Conservation (phyloP, 148 eudicot genomes). For the Fagopyrum esculentum region DNA sequence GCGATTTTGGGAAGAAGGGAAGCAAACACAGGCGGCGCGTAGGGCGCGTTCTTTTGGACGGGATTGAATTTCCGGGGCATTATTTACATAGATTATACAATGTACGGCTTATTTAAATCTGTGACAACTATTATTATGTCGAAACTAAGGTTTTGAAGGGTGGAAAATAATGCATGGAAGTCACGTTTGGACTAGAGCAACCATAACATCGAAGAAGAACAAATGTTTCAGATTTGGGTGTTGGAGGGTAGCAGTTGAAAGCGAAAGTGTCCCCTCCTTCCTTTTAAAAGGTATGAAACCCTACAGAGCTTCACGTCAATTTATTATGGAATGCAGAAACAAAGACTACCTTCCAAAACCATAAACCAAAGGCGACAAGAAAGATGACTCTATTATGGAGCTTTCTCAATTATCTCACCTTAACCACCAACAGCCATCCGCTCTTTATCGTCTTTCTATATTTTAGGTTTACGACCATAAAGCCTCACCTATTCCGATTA, state of each 20-base stretch:
- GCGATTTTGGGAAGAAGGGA: no score
- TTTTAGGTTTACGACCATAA: no score
- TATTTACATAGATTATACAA: no score
- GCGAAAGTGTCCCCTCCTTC: neutral
- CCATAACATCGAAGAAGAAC: neutral
- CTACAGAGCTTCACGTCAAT: neutral
- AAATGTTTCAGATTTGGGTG: neutral
- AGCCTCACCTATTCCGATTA: no score
- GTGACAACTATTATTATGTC: no score
- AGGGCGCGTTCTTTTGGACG: no score
- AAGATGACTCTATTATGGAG: neutral
- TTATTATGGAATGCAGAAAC: neutral
- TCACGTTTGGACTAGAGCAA: neutral
- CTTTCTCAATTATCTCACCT: neutral
- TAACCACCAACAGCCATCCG: neutral
- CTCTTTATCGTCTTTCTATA: neutral
- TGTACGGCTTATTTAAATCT: no score
- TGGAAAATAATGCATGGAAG: neutral
- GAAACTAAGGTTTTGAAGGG: no score
- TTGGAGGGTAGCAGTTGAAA: neutral
- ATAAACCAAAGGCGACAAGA: neutral
- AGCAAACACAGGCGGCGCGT: no score
- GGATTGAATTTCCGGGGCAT: no score
- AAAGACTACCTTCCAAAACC: neutral
- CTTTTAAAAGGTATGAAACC: neutral